Conservation (phyloP, 495 filamentous ascomycete genomes). For the Neurospora sp. region DNA sequence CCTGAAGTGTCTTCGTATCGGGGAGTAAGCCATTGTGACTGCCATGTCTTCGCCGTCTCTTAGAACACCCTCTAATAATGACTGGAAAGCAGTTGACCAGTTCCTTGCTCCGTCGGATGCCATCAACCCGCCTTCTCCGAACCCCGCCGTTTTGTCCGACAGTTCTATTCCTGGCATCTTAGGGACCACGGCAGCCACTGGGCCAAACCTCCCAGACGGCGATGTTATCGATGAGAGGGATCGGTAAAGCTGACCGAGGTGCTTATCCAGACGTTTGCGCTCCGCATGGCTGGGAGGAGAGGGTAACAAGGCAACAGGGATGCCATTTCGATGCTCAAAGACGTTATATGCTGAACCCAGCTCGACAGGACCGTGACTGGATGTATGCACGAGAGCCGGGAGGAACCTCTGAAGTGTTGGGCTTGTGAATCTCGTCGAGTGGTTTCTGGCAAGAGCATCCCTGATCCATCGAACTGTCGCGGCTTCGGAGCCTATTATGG, state of each 20-base stretch:
- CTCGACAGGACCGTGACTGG: slow-evolving; percentile 6
- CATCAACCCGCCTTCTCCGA: background rate
- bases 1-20: slow-evolving; percentile 28
- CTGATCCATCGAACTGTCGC: slow-evolving; percentile 22
- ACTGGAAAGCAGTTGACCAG: slow-evolving; percentile 38
- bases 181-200: slow-evolving; percentile 22
- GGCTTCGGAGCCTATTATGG: slow-evolving; percentile 24
- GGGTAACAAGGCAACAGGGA: slow-evolving; percentile 18
- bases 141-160: background rate
- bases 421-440: background rate
- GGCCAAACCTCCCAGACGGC: slow-evolving; percentile 31
- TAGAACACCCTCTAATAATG: slow-evolving; percentile 31
- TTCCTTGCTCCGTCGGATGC: slow-evolving; percentile 15
- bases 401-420: slow-evolving; percentile 10
- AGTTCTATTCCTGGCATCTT: background rate
- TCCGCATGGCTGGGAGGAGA: slow-evolving; percentile 8
- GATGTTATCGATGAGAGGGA: slow-evolving; percentile 23
- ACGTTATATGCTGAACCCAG: slow-evolving; percentile 23
- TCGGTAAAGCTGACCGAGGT: slow-evolving; percentile 26
- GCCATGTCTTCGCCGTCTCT: slow-evolving; percentile 38
- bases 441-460: background rate
- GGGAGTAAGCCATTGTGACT: slow-evolving; percentile 31
- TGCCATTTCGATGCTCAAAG: slow-evolving; percentile 16
- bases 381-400: slow-evolving; percentile 25
- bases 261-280: slow-evolving; percentile 18